Evolutionary conservation across 805 yeast species (phyloP).

Genomic region (Candida maltosa): DNA sequence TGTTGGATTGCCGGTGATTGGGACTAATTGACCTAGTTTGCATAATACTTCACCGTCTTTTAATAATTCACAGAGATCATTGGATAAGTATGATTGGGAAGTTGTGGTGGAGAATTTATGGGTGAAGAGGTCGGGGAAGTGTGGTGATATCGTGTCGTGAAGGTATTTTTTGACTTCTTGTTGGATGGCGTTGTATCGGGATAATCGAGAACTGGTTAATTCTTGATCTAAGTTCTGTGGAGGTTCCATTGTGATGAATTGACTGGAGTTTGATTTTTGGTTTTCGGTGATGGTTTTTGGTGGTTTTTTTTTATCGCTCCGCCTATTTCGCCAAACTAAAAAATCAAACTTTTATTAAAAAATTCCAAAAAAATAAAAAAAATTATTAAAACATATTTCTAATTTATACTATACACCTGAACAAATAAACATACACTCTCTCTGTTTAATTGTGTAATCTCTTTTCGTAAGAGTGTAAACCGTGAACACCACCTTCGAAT

Average conservation of each 20-base stretch:
- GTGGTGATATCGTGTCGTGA: conserved; percentile 23
- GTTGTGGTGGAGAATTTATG: conserved; percentile 5
- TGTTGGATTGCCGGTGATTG: conserved; percentile 25
- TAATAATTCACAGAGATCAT: conserved; percentile 51
- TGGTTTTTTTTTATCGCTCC: too few species aligned
- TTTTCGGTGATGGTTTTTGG: neutral
- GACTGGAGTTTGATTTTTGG: too few species aligned
- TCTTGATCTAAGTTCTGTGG: conserved; percentile 66
- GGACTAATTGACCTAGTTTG: conserved; percentile 25
- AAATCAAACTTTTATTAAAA: too few species aligned
- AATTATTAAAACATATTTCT: too few species aligned
- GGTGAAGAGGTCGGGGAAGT: conserved; percentile 6
- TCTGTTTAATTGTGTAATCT: conserved; percentile 76
- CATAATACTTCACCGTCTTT: conserved; percentile 55
- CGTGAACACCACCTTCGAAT: conserved; percentile 97
- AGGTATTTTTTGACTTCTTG: conserved; percentile 56
- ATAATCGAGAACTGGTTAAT: conserved; percentile 44
- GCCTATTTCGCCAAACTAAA: too few species aligned
- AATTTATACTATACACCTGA: too few species aligned
- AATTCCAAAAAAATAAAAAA: too few species aligned
- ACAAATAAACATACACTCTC: too few species aligned
- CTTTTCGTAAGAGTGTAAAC: conserved; percentile 95
- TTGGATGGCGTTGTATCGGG: conserved; percentile 46
- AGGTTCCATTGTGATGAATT: too few species aligned
- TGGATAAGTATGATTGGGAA: conserved; percentile 4